Evolutionary conservation across 345 rosid species (phyloP).

Genomic region (Acer negundo): DNA sequence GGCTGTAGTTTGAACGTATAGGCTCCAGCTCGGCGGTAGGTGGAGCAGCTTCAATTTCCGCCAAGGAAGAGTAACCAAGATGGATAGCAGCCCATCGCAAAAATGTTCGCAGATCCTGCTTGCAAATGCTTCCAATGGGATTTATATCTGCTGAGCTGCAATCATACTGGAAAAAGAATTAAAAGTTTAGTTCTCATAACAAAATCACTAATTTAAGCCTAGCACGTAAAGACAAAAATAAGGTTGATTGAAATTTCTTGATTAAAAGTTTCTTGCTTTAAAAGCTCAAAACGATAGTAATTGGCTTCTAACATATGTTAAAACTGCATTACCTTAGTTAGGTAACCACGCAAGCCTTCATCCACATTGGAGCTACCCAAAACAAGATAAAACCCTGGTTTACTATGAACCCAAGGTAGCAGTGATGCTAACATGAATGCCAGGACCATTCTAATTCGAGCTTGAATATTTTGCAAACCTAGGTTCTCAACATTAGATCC

Average conservation of each 20-base stretch:
- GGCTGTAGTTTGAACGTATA: slow-evolving; percentile 85
- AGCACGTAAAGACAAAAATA: neutral
- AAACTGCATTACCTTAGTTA: slow-evolving; percentile 67
- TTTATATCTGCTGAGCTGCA: slow-evolving; percentile 97
- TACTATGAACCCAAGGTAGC: slow-evolving; percentile 95
- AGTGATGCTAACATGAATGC: slow-evolving; percentile 91
- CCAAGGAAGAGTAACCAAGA: slow-evolving; percentile 88
- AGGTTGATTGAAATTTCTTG: neutral
- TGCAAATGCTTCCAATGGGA: slow-evolving; percentile 94
- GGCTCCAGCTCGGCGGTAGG: slow-evolving; percentile 98
- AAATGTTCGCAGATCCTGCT: slow-evolving; percentile 83
- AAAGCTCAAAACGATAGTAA: neutral
- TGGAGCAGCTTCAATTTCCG: slow-evolving; percentile 93
- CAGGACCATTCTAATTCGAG: slow-evolving; percentile 94
- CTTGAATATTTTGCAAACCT: slow-evolving; percentile 93
- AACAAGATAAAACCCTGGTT: slow-evolving; percentile 89
- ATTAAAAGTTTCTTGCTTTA: neutral
- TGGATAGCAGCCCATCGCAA: slow-evolving; percentile 83
- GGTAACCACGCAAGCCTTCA: slow-evolving; percentile 90
- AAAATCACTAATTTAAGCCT: neutral
- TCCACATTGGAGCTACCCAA: slow-evolving; percentile 95
- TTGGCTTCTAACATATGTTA: neutral
- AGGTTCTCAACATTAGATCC: slow-evolving; percentile 87
- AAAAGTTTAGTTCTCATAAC: neutral
- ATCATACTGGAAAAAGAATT: slow-evolving; percentile 67